These are phyloP conservation scores for Carex cristatella DNA, from an alignment of 176 grass and related monocot species.

Conservation along the genomic window DNA sequence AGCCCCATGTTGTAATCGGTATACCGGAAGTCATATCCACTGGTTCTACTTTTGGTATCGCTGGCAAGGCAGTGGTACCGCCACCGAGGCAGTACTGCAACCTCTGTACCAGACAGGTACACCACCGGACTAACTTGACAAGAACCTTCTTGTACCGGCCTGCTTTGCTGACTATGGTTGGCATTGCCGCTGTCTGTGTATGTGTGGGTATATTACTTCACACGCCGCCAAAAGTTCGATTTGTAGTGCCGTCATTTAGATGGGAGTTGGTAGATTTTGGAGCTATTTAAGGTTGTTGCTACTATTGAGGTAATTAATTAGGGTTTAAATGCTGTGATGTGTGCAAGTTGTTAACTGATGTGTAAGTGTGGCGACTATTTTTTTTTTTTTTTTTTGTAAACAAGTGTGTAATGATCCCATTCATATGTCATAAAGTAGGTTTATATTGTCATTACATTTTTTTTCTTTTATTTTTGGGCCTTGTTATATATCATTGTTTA, in stretches of 20 bases:
- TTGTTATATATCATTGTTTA: not conserved
- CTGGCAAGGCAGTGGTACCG: constrained; percentile 24
- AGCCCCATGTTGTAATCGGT: constrained; percentile 53
- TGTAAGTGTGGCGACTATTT: constrained; percentile 20
- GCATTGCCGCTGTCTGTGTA: constrained; percentile 72
- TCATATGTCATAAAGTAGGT: constrained; percentile 18
- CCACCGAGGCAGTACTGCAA: constrained; percentile 39
- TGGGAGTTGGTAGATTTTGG: constrained; percentile 71
- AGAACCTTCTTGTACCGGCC: constrained; percentile 85
- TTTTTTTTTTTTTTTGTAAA: not conserved
- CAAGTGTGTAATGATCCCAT: constrained; percentile 15
- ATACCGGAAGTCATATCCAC: constrained; percentile 41
- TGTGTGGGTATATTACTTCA: constrained; percentile 81
- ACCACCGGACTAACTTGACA: constrained; percentile 20
- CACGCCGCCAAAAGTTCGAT: constrained; percentile 64
- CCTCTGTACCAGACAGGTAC: constrained; percentile 49
- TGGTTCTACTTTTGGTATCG: constrained; percentile 46
- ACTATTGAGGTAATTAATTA: constrained; percentile 22
- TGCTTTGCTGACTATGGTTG: constrained; percentile 78
- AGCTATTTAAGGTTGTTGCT: constrained; percentile 21
- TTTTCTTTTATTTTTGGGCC: not conserved
- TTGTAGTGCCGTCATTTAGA: constrained; percentile 59
- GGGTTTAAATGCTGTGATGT: constrained; percentile 17
- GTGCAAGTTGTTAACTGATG: constrained; percentile 14
- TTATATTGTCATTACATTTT: not conserved